Evolutionary conservation across 805 yeast genomes (phyloP).

Genomic region (Candida coleopterorum): DNA sequence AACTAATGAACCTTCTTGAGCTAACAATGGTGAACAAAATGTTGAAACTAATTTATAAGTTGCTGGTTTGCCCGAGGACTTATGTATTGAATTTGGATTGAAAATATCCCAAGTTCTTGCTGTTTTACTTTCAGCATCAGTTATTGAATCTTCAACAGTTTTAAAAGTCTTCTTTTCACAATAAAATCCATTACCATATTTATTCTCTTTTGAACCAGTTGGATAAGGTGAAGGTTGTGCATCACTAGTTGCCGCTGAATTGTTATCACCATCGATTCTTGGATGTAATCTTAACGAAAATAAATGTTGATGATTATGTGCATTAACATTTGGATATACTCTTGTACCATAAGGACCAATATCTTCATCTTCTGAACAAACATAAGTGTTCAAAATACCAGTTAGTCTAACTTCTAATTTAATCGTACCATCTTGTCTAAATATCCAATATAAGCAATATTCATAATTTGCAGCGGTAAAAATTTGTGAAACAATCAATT

Average conservation of each 20-base stretch:
- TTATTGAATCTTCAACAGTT: constrained; percentile 61
- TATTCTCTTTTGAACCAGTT: constrained; percentile 63
- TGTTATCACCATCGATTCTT: constrained; percentile 74
- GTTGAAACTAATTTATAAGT: constrained; percentile 74
- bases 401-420: constrained; percentile 75
- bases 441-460: constrained; percentile 78
- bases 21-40: constrained; percentile 68
- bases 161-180: constrained; percentile 62
- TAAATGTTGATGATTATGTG: constrained; percentile 84
- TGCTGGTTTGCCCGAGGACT: constrained; percentile 69
- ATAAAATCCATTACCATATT: constrained; percentile 74
- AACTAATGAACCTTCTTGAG: constrained; percentile 69
- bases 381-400: constrained; percentile 75
- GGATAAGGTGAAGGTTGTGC: constrained; percentile 56
- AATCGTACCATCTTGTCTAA: constrained; percentile 81
- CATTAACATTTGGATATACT: constrained; percentile 76
- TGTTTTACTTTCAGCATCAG: constrained; percentile 56
- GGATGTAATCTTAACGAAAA: constrained; percentile 77
- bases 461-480: constrained; percentile 87
- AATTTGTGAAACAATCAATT: constrained; percentile 70
- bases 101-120: constrained; percentile 75
- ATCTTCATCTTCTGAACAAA: constrained; percentile 59
- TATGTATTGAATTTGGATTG: constrained; percentile 64
- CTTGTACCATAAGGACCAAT: constrained; percentile 75
- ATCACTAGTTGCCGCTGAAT: constrained; percentile 67